phyloP scores from a whole-genome alignment of 1,139 yeast species.

The Taiozyma sp. region DNA sequence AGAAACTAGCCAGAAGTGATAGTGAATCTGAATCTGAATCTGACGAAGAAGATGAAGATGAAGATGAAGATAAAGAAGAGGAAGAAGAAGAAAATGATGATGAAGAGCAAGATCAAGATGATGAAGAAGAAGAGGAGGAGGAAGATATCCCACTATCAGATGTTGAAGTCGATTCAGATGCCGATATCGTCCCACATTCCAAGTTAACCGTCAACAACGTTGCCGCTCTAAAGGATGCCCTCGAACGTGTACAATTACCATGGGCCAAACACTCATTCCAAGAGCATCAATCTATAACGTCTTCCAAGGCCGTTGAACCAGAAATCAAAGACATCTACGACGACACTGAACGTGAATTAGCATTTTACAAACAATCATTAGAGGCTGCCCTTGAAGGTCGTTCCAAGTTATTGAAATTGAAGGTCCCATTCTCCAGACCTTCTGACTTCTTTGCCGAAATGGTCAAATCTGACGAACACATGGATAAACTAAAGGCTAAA shows the following conservation, averaged over 20 bases:
- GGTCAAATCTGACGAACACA: conserved; percentile 97
- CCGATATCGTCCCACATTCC: conserved; percentile 85
- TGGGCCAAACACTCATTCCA: conserved; percentile 70
- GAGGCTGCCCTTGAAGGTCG: conserved; percentile 78
- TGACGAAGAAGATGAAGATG: conserved; percentile 38
- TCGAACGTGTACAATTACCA: conserved; percentile 63
- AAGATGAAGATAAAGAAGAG: conserved; percentile 39
- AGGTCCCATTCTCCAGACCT: conserved; percentile 89
- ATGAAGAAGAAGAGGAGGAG: conserved; percentile 42
- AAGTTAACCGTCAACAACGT: conserved; percentile 74
- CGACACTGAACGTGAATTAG: conserved; percentile 83
- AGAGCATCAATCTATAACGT: conserved; percentile 75
- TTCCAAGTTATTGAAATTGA: conserved; percentile 52
- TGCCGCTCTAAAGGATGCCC: conserved; percentile 63
- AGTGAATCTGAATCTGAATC: conserved; percentile 34
- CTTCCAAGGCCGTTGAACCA: conserved; percentile 52
- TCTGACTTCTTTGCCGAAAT: conserved; percentile 96
- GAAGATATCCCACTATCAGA: conserved; percentile 74
- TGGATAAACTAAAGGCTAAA: conserved; percentile 87
- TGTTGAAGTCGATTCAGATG: conserved; percentile 78
- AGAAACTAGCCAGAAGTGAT: conserved; percentile 52
- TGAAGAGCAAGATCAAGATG: conserved; percentile 33
- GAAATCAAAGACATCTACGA: conserved; percentile 87
- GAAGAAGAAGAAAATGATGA: conserved; percentile 36
- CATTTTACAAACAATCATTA: conserved; percentile 88